These are phyloP conservation scores for Chaetomium cochliodes DNA, from an alignment of 495 filamentous ascomycete genomes.

Conservation along the genomic window DNA sequence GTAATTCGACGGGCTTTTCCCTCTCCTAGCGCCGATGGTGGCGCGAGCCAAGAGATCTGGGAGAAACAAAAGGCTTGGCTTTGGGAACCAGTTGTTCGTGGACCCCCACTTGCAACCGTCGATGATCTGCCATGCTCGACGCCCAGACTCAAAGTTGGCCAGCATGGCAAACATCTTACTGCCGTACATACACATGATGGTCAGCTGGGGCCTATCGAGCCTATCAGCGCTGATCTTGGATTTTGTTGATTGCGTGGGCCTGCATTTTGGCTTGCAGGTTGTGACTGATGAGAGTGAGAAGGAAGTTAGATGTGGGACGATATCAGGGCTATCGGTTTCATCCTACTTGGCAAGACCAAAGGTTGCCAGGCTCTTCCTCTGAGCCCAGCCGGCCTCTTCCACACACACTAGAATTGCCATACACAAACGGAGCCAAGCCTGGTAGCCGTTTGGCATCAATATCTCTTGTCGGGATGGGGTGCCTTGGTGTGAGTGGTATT, in stretches of 20 bases:
- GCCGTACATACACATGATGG: not conserved
- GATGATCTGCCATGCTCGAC: slow-evolving; percentile 1
- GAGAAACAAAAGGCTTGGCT: slow-evolving; percentile 3
- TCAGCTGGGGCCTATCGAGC: not conserved
- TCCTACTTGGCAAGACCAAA: too few relatives aligned
- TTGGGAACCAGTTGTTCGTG: not conserved
- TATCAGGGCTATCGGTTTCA: not conserved
- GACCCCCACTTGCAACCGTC: not conserved
- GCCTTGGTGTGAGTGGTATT: too few relatives aligned
- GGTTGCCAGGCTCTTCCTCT: too few relatives aligned
- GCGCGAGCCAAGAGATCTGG: slow-evolving; percentile 3
- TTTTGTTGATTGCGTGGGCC: not conserved
- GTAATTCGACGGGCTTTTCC: not conserved
- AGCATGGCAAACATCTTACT: not conserved
- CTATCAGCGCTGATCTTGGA: not conserved
- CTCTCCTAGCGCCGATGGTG: not conserved
- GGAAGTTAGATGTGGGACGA: not conserved
- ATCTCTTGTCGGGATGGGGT: too few relatives aligned
- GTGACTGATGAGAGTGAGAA: not conserved
- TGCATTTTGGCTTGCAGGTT: slow-evolving; percentile 4
- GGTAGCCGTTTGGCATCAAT: too few relatives aligned
- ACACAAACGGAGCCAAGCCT: too few relatives aligned
- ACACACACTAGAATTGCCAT: too few relatives aligned
- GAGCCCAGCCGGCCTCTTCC: too few relatives aligned
- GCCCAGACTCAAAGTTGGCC: not conserved